These are phyloP conservation scores for Scedosporium minutisporum DNA, from an alignment of 2,329 filamentous ascomycete species.

Conservation along the genomic window DNA sequence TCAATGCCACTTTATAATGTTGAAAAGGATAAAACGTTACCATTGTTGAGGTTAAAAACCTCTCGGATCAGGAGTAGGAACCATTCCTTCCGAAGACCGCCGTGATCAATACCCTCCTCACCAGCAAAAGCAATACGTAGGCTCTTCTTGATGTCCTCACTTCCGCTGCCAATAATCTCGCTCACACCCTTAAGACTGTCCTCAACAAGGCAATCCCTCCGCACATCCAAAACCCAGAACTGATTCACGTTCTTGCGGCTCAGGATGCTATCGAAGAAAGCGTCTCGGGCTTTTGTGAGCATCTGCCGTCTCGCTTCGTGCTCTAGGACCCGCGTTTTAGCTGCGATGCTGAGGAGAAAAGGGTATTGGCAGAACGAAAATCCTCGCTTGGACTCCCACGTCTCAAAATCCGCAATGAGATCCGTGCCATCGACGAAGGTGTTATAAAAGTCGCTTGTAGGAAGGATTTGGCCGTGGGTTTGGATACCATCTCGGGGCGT, in stretches of 20 bases:
- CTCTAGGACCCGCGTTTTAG: conserved; percentile 84
- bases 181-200: conserved; percentile 80
- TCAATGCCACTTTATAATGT: not conserved
- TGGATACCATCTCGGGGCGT: conserved; percentile 20
- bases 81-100: conserved; percentile 88
- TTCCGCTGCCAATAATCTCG: conserved; percentile 69
- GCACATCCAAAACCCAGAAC: conserved; percentile 66
- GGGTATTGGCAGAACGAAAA: conserved; percentile 91
- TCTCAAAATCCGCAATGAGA: conserved; percentile 74
- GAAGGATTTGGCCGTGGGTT: conserved; percentile 52
- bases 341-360: conserved; percentile 83
- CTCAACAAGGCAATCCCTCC: conserved; percentile 78
- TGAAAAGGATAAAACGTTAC: conserved; percentile 30
- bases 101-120: conserved; percentile 86
- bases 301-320: conserved; percentile 83
- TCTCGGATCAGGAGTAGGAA: conserved; percentile 81
- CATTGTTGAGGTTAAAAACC: conserved; percentile 83
- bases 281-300: conserved; percentile 78
- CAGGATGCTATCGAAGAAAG: conserved; percentile 84
- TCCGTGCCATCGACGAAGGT: conserved; percentile 80
- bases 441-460: conserved; percentile 81
- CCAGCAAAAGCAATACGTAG: conserved; percentile 76
- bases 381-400: conserved; percentile 66
- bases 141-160: conserved; percentile 84
- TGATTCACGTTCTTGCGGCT: conserved; percentile 64